Percentiles rank a stretch among this genome's conserved stretches.
These are phyloP conservation scores for Nelumbo lutea DNA, from an alignment of 164 flowering plant genomes.

Conservation along the genomic window DNA sequence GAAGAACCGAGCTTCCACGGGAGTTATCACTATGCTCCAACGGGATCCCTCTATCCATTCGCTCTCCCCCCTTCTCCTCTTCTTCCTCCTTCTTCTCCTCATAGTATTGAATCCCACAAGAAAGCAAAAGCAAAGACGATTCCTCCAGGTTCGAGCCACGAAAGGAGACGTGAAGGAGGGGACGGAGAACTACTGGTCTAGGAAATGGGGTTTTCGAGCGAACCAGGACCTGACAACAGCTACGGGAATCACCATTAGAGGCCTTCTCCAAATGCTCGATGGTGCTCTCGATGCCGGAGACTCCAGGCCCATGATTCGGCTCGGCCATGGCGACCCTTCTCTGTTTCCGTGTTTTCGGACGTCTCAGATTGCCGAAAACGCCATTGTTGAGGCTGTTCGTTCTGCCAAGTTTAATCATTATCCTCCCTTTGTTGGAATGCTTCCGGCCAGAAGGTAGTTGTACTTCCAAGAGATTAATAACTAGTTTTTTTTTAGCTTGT, in stretches of 20 bases:
- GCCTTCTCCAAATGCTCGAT: conserved; percentile 14
- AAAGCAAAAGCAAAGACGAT: no score
- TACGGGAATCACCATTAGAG: conserved; percentile 16
- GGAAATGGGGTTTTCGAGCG: conserved; percentile 25
- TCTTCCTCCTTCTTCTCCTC: no score
- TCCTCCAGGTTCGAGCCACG: background rate
- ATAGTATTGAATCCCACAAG: no score
- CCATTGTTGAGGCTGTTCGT: conserved; percentile 22
- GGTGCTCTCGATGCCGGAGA: conserved; percentile 16
- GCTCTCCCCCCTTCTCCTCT: no score
- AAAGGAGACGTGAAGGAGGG: background rate
- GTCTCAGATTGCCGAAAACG: conserved; percentile 26
- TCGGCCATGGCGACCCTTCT: conserved; percentile 46
- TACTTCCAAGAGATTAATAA: no score
- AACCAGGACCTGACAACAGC: conserved; percentile 20
- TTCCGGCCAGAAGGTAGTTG: conserved; percentile 24
- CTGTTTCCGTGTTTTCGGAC: conserved; percentile 32
- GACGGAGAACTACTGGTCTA: conserved; percentile 4
- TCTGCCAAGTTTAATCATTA: conserved; percentile 32
- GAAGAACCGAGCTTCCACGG: no score
- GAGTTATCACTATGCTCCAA: no score
- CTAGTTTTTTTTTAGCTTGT: no score
- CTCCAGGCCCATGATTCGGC: conserved; percentile 20
- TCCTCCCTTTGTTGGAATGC: conserved; percentile 24
- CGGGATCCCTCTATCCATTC: no score